These are phyloP conservation scores for Xylaria nigripes DNA, from an alignment of 495 filamentous ascomycete species.

Conservation along the genomic window DNA sequence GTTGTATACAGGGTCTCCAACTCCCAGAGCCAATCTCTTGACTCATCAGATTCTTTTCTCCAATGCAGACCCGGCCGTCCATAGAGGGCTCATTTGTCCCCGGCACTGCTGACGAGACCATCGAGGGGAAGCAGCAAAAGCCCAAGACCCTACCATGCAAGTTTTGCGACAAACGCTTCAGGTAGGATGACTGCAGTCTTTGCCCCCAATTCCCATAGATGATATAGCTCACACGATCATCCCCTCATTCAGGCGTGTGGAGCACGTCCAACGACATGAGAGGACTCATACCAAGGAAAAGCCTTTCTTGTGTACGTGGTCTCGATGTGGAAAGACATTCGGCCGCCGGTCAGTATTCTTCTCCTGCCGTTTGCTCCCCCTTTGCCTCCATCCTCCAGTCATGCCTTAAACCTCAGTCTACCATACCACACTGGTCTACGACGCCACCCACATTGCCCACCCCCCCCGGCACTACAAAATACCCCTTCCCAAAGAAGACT, in stretches of 20 bases:
- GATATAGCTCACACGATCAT: constrained; percentile 27
- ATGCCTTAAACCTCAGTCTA: constrained; percentile 14
- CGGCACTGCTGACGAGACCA: constrained; percentile 36
- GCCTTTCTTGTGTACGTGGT: constrained; percentile 47
- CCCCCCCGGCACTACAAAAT: constrained; percentile 6
- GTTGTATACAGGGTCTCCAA: constrained; percentile 27
- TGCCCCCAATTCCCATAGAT: constrained; percentile 34
- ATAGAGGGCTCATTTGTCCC: constrained; percentile 38
- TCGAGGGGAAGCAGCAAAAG: constrained; percentile 43
- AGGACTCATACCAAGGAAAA: constrained; percentile 55
- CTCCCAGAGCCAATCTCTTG: constrained; percentile 35
- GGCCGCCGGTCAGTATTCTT: constrained; percentile 44
- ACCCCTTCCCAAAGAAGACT: neutral
- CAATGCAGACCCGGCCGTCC: constrained; percentile 43
- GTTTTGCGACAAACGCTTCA: constrained; percentile 50
- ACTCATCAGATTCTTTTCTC: constrained; percentile 18
- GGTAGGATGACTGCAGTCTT: constrained; percentile 30
- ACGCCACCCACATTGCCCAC: neutral
- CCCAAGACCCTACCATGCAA: constrained; percentile 48
- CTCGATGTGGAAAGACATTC: constrained; percentile 49
- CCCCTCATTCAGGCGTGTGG: constrained; percentile 44
- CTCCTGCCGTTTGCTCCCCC: constrained; percentile 9
- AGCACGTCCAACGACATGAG: constrained; percentile 54
- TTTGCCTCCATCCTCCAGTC: constrained; percentile 1
- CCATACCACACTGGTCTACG: constrained; percentile 13